These are phyloP conservation scores for Spinacia oleracea DNA, from an alignment of 179 eudicot species.

Conservation along the genomic window DNA sequence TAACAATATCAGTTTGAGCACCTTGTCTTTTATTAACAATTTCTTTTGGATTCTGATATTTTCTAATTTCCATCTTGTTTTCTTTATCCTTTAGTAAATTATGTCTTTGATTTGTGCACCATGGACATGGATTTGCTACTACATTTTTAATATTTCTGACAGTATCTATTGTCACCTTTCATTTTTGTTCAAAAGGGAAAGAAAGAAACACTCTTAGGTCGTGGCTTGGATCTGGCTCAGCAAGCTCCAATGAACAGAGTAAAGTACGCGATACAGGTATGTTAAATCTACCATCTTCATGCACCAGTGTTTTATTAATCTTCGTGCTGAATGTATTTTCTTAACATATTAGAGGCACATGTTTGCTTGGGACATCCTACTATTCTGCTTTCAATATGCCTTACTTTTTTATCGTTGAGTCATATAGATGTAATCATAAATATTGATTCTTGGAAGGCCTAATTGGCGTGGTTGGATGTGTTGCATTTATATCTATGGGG, in stretches of 20 bases:
- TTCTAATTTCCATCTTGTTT: not conserved
- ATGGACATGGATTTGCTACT: slow-evolving; percentile 5
- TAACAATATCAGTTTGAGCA: no score
- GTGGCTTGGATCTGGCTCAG: slow-evolving; percentile 67
- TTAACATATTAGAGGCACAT: not conserved
- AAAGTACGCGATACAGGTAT: slow-evolving; percentile 47
- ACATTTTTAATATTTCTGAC: not conserved
- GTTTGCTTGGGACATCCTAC: not conserved
- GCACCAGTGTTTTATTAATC: not conserved
- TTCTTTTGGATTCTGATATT: not conserved
- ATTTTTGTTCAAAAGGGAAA: slow-evolving; percentile 43
- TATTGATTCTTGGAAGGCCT: not conserved
- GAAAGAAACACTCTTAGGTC: slow-evolving; percentile 60
- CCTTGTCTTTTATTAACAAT: not conserved
- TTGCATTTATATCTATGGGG: not conserved
- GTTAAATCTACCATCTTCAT: not conserved
- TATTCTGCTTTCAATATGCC: not conserved
- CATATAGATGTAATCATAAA: not conserved
- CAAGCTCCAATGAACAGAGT: slow-evolving; percentile 30
- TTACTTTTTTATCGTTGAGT: not conserved
- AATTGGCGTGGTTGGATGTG: not conserved
- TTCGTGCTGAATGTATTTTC: not conserved
- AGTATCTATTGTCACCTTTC: not conserved
- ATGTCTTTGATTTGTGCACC: slow-evolving; percentile 5
- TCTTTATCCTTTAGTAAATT: not conserved